Base-by-base conservation (phyloP, 2,329 filamentous ascomycete species). In the Cladobotryum protrusum region DNA sequence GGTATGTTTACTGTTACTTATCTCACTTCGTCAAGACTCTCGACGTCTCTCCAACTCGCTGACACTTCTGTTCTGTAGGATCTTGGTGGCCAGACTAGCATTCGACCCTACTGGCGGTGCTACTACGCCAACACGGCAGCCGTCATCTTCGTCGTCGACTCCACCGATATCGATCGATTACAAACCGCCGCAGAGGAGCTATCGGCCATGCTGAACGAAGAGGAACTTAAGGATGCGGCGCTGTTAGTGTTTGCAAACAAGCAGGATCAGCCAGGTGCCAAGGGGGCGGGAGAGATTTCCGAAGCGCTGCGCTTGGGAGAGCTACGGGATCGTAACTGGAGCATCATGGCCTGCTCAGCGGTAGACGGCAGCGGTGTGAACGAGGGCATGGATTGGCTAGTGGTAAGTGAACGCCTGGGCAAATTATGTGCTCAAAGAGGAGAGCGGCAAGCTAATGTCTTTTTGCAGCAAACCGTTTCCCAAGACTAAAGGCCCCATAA, bases 121-220 rank as follows among this genome's bases (percentile, higher is more conserved):
- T 99, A 99, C 78, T 99, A 97, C 67, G 89, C 91, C 66, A 97
- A 99, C 75, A 99, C 93, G 1, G 92, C 93, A 29, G 93, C 93
- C 15, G 93, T 99, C 58, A 92, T 99, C 63, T 99, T 99, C 75
- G 93, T 99, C 54, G 92, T 99, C 65, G 93, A 99, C 69, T 93
- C 87, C 39, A 99, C 93, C 59, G 93, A 99, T 77, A 95, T 97
- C 64, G 92, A 97, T 64, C 87, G 93, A 56, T 74, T 99, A 57
- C 85, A 89, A 57, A 99, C 91, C 17, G 93, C 93, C 3, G 85
- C 89, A 3, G 93, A 97, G 66, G 93, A 99, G 72, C 74, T 99
- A 49, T 81, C 86, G 50, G 89, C 91, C 14, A 99, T 99, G 93
- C 73, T 99, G 56, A 95, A 95, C 64, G 93, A 99, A 72, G 93